phyloP scores from a whole-genome alignment of 805 yeast species.

The Monosporozyma servazzii region DNA sequence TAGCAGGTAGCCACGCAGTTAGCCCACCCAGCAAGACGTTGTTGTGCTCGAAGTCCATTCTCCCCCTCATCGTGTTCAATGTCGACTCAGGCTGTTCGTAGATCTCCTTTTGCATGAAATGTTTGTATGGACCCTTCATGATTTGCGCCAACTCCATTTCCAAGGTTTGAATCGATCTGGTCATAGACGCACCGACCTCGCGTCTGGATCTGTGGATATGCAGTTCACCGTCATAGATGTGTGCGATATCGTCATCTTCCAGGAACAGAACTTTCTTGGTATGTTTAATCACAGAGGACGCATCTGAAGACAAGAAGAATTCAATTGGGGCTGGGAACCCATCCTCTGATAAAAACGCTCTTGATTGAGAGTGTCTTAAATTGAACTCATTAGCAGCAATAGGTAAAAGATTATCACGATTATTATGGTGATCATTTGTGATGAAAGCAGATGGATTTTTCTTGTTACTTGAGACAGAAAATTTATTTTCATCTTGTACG shows the following conservation, averaged over 20 bases:
- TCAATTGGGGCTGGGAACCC: constrained; percentile 90
- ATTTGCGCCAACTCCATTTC: constrained; percentile 96
- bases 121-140: constrained; percentile 94
- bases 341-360: constrained; percentile 93
- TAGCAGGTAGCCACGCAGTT: constrained; percentile 71
- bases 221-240: constrained; percentile 93
- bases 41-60: constrained; percentile 81
- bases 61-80: constrained; percentile 98
- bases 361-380: constrained; percentile 83
- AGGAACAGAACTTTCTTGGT: constrained; percentile 93
- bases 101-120: constrained; percentile 98
- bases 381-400: constrained; percentile 45
- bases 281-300: constrained; percentile 92
- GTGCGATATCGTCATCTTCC: constrained; percentile 98
- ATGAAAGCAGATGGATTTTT: constrained; percentile 7
- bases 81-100: constrained; percentile 98
- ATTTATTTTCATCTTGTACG: constrained; percentile 13
- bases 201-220: constrained; percentile 95
- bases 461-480: constrained; percentile 3
- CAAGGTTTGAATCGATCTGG: constrained; percentile 90
- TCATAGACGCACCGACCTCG: constrained; percentile 81
- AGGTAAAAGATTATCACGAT: constrained; percentile 15
- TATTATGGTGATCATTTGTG: constrained; percentile 1
- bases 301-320: constrained; percentile 93
- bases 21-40: constrained; percentile 84